Percentiles rank a stretch among this genome's conserved stretches.
Evolutionary conservation across 2,329 filamentous ascomycete genomes (phyloP).

Genomic region (Colletotrichum sp.): DNA sequence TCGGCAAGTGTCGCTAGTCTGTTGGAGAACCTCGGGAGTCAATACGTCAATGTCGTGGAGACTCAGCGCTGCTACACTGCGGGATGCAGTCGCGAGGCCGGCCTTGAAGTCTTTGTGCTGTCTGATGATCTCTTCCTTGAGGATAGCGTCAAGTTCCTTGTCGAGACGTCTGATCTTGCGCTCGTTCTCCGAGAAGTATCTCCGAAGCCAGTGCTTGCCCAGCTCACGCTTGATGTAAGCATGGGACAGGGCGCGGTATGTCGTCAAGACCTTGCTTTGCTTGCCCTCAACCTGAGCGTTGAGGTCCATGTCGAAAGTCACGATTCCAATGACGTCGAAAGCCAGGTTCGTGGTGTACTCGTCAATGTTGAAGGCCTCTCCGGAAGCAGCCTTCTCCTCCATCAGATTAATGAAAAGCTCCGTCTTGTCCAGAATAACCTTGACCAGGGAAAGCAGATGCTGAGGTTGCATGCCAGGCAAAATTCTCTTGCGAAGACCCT

Average conservation of each 20-base stretch:
- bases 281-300: slow-evolving; percentile 30
- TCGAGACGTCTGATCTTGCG: slow-evolving; percentile 29
- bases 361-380: slow-evolving; percentile 32
- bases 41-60: slow-evolving; percentile 31
- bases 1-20: slow-evolving; percentile 39
- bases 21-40: slow-evolving; percentile 28
- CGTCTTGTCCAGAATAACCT: slow-evolving; percentile 25
- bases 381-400: slow-evolving; percentile 29
- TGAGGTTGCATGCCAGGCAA: slow-evolving; percentile 4
- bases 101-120: slow-evolving; percentile 10
- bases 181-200: slow-evolving; percentile 22
- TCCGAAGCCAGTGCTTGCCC: slow-evolving; percentile 26
- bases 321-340: slow-evolving; percentile 43
- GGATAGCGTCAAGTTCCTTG: slow-evolving; percentile 24
- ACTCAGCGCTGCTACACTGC: slow-evolving; percentile 36
- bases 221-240: slow-evolving; percentile 23
- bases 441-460: slow-evolving; percentile 36
- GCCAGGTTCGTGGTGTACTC: slow-evolving; percentile 34
- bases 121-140: slow-evolving; percentile 24
- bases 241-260: slow-evolving; percentile 20
- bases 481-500: slow-evolving; percentile 11
- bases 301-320: slow-evolving; percentile 38
- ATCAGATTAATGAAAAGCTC: slow-evolving; percentile 25
- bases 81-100: not conserved
- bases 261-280: slow-evolving; percentile 28